Base-by-base conservation (phyloP, 352 stramenopile species). In the Pythium phragmitis region DNA sequence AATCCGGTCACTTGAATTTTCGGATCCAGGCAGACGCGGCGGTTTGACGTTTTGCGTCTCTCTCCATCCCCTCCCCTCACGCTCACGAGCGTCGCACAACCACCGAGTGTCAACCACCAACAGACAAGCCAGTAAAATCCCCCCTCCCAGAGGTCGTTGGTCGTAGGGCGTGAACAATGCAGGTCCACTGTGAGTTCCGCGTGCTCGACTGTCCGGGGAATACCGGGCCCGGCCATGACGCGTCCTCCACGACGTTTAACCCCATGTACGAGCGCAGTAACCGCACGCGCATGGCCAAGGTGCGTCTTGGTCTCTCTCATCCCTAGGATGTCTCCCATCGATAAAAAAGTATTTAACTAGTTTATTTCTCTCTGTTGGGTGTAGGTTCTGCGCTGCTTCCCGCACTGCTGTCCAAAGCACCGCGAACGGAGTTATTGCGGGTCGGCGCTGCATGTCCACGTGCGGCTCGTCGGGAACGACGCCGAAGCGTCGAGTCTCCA, bases 311-410 rank as follows among this genome's bases (percentile, higher is more conserved):
- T 41, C 33, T 13, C 21, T 19, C 19, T 30, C 7, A 42, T 3
- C n/a, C 41, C 45, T 30, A 49, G 0, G 26, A 12, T 30, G 3
- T 55, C 34, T 41, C 12, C 16, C 30, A 12, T 28, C 21, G n/a
- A 45, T 57, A 17, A 34, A 46, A 46, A 19, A 34, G 54, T 54
- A 19, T 30, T 7, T 13, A 11, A 23, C 8, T 48, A 8, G 3
- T 48, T 48, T 48, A 23, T 48, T 48, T 26, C 42, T 43, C 37
- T 7, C 41, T 47, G 41, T 21, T 47, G 41, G 7, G 6, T 41
- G n/a, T 72, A 87, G 77, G 77, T 84, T 39, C 41, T 84, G 39
- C 77, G 75, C 5, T 87, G 78, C 51, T 87, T 87, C 66, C 78
- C 78, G 2, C 78, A 87, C 46, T 87, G 78, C 57, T 87, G 78